A percentile compares a stretch with the other conserved stretches of the same genome.
These are phyloP conservation scores for Larix kaempferi DNA, from an alignment of 75 land plant species.

Conservation along the genomic window DNA sequence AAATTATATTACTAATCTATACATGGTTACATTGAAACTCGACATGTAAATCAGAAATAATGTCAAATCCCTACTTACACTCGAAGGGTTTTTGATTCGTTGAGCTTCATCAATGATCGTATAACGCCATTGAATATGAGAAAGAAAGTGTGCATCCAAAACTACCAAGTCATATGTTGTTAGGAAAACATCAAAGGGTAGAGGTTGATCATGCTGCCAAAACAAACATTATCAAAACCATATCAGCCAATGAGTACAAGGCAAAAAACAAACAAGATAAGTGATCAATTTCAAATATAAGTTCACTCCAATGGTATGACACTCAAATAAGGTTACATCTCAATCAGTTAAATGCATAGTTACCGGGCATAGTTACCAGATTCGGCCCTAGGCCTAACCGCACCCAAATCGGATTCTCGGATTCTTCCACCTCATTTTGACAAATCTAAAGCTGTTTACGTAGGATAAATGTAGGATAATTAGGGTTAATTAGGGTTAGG, in stretches of 20 bases:
- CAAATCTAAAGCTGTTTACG: too few species aligned
- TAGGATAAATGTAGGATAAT: too few species aligned
- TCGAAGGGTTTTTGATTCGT: constrained; percentile 80
- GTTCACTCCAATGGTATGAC: neutral
- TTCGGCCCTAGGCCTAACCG: too few species aligned
- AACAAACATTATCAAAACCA: neutral
- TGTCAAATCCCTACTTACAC: constrained; percentile 39
- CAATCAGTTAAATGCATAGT: neutral
- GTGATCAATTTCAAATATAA: neutral
- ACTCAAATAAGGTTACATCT: neutral
- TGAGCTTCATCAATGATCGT: constrained; percentile 94
- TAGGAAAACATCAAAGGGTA: constrained; percentile 87
- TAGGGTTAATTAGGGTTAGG: too few species aligned
- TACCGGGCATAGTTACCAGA: too few species aligned
- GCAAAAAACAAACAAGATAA: neutral
- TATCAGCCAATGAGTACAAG: neutral
- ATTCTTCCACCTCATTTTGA: too few species aligned
- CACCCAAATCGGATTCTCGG: too few species aligned
- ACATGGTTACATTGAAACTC: neutral
- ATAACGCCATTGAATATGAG: constrained; percentile 78
- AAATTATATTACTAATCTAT: neutral
- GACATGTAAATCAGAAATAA: neutral
- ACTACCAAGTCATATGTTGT: constrained; percentile 91
- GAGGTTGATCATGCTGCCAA: constrained; percentile 30
- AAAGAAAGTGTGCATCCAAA: constrained; percentile 75